Percentiles rank a stretch among this genome's conserved stretches.
These are phyloP conservation scores for Yarrowia galli DNA, from an alignment of 1,139 yeast species.

Conservation along the genomic window DNA sequence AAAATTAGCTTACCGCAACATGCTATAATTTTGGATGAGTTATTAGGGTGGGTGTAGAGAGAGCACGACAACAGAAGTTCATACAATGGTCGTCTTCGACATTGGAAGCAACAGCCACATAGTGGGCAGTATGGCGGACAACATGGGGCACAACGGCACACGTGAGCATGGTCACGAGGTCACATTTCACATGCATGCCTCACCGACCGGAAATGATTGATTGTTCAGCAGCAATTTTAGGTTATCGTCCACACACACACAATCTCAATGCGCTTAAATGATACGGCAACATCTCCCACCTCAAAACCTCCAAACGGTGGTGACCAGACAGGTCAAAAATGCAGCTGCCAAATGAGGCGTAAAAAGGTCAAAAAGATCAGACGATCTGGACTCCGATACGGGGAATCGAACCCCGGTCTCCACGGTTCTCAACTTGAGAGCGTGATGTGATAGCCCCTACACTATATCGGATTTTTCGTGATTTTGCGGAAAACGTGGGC, in stretches of 20 bases:
- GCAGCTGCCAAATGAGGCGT: background rate
- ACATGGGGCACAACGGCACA: background rate
- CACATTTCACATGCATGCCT: background rate
- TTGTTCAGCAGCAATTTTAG: background rate
- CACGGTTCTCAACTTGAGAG: constrained; percentile 18
- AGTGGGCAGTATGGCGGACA: too few species aligned
- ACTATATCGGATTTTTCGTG: constrained; percentile 7
- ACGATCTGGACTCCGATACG: constrained; percentile 4
- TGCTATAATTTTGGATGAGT: background rate
- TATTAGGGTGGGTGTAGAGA: too few species aligned
- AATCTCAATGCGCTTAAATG: too few species aligned
- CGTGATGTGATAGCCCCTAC: constrained; percentile 24
- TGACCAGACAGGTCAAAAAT: background rate
- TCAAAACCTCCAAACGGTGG: too few species aligned
- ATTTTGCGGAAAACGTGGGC: background rate
- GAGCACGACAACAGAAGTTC: too few species aligned
- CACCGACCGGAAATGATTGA: too few species aligned
- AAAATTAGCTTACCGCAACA: constrained; percentile 8
- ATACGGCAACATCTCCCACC: too few species aligned
- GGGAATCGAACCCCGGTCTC: constrained; percentile 31
- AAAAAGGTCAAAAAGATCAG: background rate
- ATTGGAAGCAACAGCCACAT: too few species aligned
- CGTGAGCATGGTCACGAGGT: constrained; percentile 16
- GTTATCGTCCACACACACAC: too few species aligned
- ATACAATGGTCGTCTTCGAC: too few species aligned